Percentiles rank a stretch among this genome's conserved stretches.
These are phyloP conservation scores for Oropetium thomaeum DNA, from an alignment of 176 grass and related monocot genomes.

Conservation along the genomic window DNA sequence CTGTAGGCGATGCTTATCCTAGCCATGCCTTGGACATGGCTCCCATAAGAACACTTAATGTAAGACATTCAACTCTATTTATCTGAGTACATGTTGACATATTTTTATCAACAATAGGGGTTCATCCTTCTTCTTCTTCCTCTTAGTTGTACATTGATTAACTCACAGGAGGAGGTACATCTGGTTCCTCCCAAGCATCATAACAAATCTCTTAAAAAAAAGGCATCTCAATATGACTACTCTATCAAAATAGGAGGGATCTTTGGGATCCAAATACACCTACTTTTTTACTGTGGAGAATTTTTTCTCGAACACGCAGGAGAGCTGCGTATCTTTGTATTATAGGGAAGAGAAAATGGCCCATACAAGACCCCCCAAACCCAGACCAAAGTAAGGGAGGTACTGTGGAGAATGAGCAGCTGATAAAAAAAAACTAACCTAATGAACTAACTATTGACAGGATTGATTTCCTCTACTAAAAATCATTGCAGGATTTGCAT, in stretches of 20 bases:
- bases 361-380: no score
- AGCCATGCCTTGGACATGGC: constrained; percentile 42
- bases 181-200: no score
- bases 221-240: neutral
- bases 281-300: neutral
- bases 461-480: neutral
- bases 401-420: constrained; percentile 8
- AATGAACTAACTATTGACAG: neutral
- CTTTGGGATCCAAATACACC: neutral
- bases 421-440: constrained; percentile 3
- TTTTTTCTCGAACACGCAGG: no score
- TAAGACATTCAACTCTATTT: constrained; percentile 35
- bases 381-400: no score
- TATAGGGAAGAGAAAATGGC: no score
- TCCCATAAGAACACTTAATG: constrained; percentile 42
- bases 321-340: no score
- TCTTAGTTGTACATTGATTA: no score
- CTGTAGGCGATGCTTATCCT: constrained; percentile 55
- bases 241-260: neutral
- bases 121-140: neutral
- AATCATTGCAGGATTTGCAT: constrained; percentile 39
- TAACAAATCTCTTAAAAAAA: no score
- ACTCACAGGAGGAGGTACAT: no score
- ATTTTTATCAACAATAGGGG: neutral
- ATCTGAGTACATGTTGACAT: constrained; percentile 5